phyloP scores from a whole-genome alignment of 768 basidiomycete genomes.

The Macrolepiota dolichaula region DNA sequence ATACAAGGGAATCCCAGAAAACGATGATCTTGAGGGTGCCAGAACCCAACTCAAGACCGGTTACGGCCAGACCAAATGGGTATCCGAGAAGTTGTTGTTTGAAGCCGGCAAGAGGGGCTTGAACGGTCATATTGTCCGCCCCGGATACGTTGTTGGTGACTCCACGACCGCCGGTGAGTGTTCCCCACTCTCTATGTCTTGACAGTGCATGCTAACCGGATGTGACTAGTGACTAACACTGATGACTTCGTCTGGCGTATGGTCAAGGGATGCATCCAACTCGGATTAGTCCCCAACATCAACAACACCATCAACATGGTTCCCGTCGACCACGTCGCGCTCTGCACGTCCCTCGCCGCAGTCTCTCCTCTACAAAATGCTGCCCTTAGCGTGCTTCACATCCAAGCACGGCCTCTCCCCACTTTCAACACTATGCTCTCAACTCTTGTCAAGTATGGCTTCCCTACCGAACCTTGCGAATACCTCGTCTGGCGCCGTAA shows the following conservation, averaged over 20 bases:
- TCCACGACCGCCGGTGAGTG: conserved; percentile 77
- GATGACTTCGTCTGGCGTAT: conserved; percentile 99
- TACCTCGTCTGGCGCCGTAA: conserved; percentile 90
- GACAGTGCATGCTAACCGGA: not conserved
- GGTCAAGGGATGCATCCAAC: conserved; percentile 97
- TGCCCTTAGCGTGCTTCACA: conserved; percentile 65
- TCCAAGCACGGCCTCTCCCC: conserved; percentile 81
- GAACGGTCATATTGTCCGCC: conserved; percentile 81
- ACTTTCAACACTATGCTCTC: conserved; percentile 87
- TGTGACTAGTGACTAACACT: conserved; percentile 83
- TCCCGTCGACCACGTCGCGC: conserved; percentile 94
- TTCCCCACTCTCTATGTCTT: not conserved
- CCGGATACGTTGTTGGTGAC: conserved; percentile 96
- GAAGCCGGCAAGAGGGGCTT: conserved; percentile 89
- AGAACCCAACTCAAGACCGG: conserved; percentile 75
- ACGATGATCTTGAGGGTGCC: conserved; percentile 87
- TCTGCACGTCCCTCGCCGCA: conserved; percentile 72
- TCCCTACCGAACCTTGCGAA: conserved; percentile 71
- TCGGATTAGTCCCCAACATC: conserved; percentile 95
- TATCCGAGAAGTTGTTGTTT: conserved; percentile 90
- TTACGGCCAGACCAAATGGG: conserved; percentile 99
- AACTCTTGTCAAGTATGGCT: conserved; percentile 76
- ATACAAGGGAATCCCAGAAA: conserved; percentile 76
- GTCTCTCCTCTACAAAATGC: conserved; percentile 50
- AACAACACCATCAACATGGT: conserved; percentile 99